Evolutionary conservation across 768 basidiomycete genomes (phyloP), one percentile per base, ranked within the genome.

Genomic region (Hygrophoropsis aurantiaca): DNA sequence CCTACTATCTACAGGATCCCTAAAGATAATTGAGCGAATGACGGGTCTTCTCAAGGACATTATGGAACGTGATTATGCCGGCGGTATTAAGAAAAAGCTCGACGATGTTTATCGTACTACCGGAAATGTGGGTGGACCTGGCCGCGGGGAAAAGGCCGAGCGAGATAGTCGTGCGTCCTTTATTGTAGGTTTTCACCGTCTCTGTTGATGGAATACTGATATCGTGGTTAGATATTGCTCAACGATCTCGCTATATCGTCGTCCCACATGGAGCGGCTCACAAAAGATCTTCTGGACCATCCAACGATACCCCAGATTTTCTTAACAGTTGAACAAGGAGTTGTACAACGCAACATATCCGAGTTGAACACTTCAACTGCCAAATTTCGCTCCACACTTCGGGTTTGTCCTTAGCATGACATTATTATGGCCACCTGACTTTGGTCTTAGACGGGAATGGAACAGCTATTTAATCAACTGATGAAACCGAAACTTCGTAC

Each of bases 221-320:
- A 36, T 20, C 43, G 39, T 33, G 10, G 18, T 11, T 18, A 98
- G 95, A 85, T 85, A 27, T 78, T 89, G 37, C 72, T 98, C 42
- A 99, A 99, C 61, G 93, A 99, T 64, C 74, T 99, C n/a, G 94
- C 97, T 62, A 65, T 93, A 15, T 97, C 94, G 2, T 84, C 84
- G 3, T 87, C 82, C 5, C 94, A 99, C 68, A 80, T 94, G 64
- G 91, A 94, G 43, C 82, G 88, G 39, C 73, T 99, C 18, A 68
- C 83, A 5, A 80, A 77, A 45, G 90, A 94, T 52, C 57, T 92
- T 7, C 58, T 71, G 15, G 72, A 69, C 6, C 80, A 79, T 20
- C 62, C 78, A 11, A 64, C 69, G 2, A 77, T 92, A 15, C 62
- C 69, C 3, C 89, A 93, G 54, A 75, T 87, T 54, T 95, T 88